phyloP scores from a whole-genome alignment of 2,329 filamentous ascomycete genomes.

The Ascochyta pisi region DNA sequence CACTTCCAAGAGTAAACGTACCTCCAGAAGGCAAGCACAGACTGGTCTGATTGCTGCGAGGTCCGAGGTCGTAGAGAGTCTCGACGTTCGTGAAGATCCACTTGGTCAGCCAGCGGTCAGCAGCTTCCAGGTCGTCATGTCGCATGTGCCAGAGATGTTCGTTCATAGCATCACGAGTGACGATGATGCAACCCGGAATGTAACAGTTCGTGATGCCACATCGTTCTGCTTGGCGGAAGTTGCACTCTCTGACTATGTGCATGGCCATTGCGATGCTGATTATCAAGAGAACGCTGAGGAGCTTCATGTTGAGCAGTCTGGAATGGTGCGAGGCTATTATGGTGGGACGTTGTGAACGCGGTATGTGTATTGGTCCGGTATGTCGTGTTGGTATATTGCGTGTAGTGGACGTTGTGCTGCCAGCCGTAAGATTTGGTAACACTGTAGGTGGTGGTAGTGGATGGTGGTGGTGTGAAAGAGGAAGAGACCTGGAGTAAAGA shows the following conservation, averaged over 20 bases:
- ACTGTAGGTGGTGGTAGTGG: neutral
- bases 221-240: too few relatives aligned
- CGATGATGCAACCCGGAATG: too few relatives aligned
- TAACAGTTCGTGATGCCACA: too few relatives aligned
- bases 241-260: too few relatives aligned
- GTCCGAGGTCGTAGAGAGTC: too few relatives aligned
- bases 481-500: neutral
- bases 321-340: neutral
- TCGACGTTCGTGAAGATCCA: too few relatives aligned
- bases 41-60: neutral
- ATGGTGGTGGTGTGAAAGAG: neutral
- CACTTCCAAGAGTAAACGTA: neutral
- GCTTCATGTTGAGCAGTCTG: neutral
- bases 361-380: too few relatives aligned
- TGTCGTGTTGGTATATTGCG: neutral
- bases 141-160: too few relatives aligned
- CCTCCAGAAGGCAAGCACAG: constrained; percentile 1
- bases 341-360: too few relatives aligned
- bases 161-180: too few relatives aligned
- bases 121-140: too few relatives aligned
- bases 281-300: neutral
- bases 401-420: neutral
- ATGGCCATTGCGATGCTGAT: neutral
- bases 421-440: neutral
- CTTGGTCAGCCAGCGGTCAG: too few relatives aligned